Evolutionary conservation across 164 flowering plant species (phyloP).

Genomic region (Annona cherimola): DNA sequence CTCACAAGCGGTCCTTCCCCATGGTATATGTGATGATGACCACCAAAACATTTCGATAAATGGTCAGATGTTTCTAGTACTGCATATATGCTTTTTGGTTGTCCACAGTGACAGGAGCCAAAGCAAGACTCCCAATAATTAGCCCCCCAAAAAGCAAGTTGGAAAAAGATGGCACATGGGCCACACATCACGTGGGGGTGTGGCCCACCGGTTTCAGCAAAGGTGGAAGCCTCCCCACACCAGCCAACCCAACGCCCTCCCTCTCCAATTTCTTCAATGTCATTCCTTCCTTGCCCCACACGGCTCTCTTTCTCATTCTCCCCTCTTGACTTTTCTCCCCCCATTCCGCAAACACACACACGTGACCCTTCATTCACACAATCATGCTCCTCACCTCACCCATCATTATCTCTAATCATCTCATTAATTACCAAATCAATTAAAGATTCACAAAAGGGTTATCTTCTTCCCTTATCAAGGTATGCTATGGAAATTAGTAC

Average conservation of each 20-base stretch:
- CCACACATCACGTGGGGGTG: constrained; percentile 1
- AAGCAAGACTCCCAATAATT: background rate
- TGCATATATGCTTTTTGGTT: background rate
- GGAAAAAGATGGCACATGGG: background rate
- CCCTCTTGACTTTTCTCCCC: background rate
- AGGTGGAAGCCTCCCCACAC: background rate
- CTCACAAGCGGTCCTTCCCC: no score
- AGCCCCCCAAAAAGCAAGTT: background rate
- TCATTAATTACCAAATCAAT: background rate
- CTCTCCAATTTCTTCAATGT: background rate
- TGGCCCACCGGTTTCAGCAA: constrained; percentile 3
- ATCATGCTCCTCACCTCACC: background rate
- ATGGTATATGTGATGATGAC: no score
- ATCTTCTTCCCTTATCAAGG: constrained; percentile 3
- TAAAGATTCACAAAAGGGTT: background rate
- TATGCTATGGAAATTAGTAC: background rate
- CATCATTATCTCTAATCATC: background rate
- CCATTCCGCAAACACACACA: background rate
- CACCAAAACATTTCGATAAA: no score
- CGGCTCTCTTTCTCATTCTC: constrained; percentile 1
- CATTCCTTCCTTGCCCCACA: constrained; percentile 10
- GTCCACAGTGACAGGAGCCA: background rate
- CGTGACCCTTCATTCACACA: background rate
- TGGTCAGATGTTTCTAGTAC: no score
- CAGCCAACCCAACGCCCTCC: background rate